Evolutionary conservation across 2,329 filamentous ascomycete species (phyloP).

Genomic region (Thermothelomyces thermophilus): DNA sequence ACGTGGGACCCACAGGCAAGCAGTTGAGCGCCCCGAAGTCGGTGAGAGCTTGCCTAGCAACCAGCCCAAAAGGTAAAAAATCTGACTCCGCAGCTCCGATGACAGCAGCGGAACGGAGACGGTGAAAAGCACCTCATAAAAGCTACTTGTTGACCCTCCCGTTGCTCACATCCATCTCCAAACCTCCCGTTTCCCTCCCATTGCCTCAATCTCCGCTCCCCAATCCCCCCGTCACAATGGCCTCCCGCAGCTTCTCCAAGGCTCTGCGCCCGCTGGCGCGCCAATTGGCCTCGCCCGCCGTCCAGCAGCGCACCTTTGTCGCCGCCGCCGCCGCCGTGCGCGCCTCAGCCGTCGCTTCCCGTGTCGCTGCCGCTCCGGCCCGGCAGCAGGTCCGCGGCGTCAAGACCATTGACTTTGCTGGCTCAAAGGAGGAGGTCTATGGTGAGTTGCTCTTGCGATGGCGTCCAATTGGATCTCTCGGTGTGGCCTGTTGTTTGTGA

Average conservation of each 20-base stretch:
- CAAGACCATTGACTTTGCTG: slow-evolving; percentile 99
- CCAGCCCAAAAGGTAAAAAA: slow-evolving; percentile 12
- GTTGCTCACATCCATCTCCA: slow-evolving; percentile 5
- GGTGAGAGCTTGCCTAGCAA: slow-evolving; percentile 16
- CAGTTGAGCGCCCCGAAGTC: slow-evolving; percentile 17
- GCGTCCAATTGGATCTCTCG: background rate
- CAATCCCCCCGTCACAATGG: slow-evolving; percentile 54
- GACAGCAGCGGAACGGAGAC: slow-evolving; percentile 10
- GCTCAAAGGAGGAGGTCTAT: slow-evolving; percentile 88
- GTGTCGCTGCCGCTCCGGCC: slow-evolving; percentile 39
- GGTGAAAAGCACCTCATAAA: slow-evolving; percentile 10
- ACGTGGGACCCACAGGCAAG: background rate
- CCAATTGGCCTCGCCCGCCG: slow-evolving; percentile 54
- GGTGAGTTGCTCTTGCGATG: slow-evolving; percentile 45
- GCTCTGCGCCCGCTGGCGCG: slow-evolving; percentile 58
- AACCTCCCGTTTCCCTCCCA: slow-evolving; percentile 8
- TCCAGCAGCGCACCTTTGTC: slow-evolving; percentile 57
- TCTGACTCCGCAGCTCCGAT: slow-evolving; percentile 22
- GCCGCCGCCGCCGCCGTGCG: slow-evolving; percentile 52
- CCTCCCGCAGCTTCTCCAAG: slow-evolving; percentile 67
- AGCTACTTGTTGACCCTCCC: slow-evolving; percentile 2
- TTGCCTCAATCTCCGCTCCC: slow-evolving; percentile 27
- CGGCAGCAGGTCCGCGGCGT: slow-evolving; percentile 71
- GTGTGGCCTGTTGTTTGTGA: too few species aligned
- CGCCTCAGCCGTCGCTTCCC: slow-evolving; percentile 46